Conservation (phyloP, 2,329 filamentous ascomycete species). For the Diaporthe nobilis region DNA sequence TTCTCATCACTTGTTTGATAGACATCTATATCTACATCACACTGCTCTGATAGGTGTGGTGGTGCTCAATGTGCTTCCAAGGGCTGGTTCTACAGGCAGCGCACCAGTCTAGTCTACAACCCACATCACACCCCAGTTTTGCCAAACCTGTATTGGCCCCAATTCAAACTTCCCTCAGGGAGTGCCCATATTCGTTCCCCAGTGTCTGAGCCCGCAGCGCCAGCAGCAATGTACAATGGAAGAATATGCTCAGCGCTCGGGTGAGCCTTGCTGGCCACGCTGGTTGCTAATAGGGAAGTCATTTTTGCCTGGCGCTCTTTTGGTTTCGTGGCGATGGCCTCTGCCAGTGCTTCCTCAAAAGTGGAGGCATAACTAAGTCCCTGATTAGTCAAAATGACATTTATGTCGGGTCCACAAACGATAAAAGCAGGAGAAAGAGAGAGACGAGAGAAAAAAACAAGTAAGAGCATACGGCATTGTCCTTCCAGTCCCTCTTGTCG, state of each 20-base stretch:
- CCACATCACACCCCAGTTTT: background rate
- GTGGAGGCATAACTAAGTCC: background rate
- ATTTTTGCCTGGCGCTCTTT: background rate
- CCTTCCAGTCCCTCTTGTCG: background rate
- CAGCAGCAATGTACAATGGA: background rate
- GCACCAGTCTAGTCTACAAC: no score
- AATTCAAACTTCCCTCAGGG: background rate
- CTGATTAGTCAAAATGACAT: background rate
- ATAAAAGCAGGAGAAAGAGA: background rate
- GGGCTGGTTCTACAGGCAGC: no score
- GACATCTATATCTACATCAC: no score
- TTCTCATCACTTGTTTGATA: no score
- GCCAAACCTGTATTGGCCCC: background rate
- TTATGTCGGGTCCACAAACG: background rate
- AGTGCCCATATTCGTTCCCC: background rate
- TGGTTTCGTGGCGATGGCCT: background rate
- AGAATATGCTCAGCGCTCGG: background rate
- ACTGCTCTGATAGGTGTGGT: no score
- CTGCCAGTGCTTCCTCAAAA: background rate
- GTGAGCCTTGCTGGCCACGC: background rate
- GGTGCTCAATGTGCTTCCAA: no score
- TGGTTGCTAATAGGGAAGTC: background rate
- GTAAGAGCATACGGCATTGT: background rate
- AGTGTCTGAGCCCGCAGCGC: background rate
- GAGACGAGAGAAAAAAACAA: background rate